Conservation (phyloP, 2,329 filamentous ascomycete genomes). For the Myriangium duriaei region DNA sequence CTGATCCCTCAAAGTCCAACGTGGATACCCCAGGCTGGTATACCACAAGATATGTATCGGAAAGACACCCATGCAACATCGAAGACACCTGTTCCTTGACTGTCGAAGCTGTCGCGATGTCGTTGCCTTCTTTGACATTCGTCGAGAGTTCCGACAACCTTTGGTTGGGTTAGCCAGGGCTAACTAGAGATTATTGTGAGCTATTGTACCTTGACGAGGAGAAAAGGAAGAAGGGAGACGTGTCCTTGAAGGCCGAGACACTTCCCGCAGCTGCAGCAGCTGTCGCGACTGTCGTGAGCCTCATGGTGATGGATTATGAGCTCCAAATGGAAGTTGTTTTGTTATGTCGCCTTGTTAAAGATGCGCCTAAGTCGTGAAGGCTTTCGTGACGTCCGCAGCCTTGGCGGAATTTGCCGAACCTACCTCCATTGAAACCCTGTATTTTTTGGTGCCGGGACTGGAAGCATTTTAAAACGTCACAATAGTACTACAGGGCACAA, state of each 20-base stretch:
- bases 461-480: too few relatives aligned
- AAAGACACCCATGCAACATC: constrained; percentile 8
- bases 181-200: constrained; percentile 12
- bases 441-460: too few relatives aligned
- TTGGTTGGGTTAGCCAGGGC: constrained; percentile 3
- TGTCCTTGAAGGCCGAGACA: constrained; percentile 66
- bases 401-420: too few relatives aligned
- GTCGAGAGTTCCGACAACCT: background rate
- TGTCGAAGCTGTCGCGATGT: constrained; percentile 17
- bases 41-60: constrained; percentile 38
- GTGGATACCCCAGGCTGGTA: constrained; percentile 63
- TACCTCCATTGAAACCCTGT: too few relatives aligned
- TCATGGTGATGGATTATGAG: constrained; percentile 2
- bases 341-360: too few relatives aligned
- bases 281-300: background rate
- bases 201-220: constrained; percentile 61
- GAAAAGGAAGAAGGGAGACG: constrained; percentile 79
- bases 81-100: constrained; percentile 12
- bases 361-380: too few relatives aligned
- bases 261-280: background rate
- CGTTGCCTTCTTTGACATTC: constrained; percentile 2
- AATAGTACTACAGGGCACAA: too few relatives aligned
- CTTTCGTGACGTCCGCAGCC: too few relatives aligned
- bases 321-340: too few relatives aligned
- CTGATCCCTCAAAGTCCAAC: constrained; percentile 49